Conservation (phyloP, 441 rosid genomes). For the Bocquillonia castaneifolia region DNA sequence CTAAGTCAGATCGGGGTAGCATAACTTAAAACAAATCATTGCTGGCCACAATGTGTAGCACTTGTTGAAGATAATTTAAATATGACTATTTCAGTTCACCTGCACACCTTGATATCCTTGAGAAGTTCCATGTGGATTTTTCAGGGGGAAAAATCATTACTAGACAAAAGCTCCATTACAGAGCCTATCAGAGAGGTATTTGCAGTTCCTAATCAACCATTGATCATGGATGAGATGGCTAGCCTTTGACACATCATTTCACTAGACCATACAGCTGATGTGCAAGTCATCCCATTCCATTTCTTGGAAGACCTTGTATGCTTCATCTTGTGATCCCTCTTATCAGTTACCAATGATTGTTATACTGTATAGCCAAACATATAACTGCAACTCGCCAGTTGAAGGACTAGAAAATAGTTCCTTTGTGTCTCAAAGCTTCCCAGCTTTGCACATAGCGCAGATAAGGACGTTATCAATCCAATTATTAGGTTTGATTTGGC, state of each 20-base stretch:
- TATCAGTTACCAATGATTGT: background rate
- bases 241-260: background rate
- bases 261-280: background rate
- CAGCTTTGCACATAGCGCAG: constrained; percentile 1
- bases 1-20: no score
- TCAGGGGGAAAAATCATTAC: no score
- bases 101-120: background rate
- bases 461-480: background rate
- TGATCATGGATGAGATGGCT: background rate
- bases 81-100: no score
- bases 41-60: no score
- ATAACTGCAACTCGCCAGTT: background rate
- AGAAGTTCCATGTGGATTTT: background rate
- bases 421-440: background rate
- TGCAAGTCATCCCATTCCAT: background rate
- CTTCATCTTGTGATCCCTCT: constrained; percentile 12
- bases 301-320: background rate
- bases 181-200: background rate
- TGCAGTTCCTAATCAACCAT: background rate
- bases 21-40: no score
- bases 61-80: no score
- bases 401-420: constrained; percentile 11
- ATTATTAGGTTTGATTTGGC: constrained; percentile 3
- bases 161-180: background rate
- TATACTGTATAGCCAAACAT: background rate